Base-by-base conservation (phyloP, 116 monocot species). In the Papilionanthe hybrid region DNA sequence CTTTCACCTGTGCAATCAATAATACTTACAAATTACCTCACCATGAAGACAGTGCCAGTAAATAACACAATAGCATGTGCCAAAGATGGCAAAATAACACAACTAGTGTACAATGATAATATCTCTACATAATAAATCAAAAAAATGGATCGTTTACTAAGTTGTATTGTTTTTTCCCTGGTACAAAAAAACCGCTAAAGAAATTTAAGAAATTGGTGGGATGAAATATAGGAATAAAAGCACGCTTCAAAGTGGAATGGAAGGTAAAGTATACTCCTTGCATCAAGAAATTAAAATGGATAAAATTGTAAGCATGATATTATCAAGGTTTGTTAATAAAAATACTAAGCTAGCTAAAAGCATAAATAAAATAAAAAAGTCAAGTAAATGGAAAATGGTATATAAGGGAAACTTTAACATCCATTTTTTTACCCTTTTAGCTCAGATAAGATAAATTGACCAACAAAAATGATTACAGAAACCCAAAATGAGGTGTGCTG, bases 1-100 rank as follows among this genome's bases (percentile, higher is more conserved):
- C 27, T 79, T 84, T 93, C 30, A 81, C 87, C 95, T 91, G 78
- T 19, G 29, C 23, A 72, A 77, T 47, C 11, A 78, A 83, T 66
- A 85, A 75, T 28, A 30, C 1, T 18, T 30, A 55, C 5, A 10
- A 69, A 30, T 29, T 69, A 69, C 69, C 32, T 69, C 15, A 25
- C 37, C 32, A 32, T 37, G 32, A 69, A 37, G 17, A 9, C 69
- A 69, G 0, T 69, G 30, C 10, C 12, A 69, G 69, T 3, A 69
- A 68, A 68, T 28, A 68, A 18, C 15, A 12, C 69, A 30, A 4
- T 30, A 17, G 27, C 65, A 65, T 65, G 65, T 27, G 10, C 65
- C 65, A 23, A 27, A 65, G 9, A 25, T 15, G 25, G 27, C 9
- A 65, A 53, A 65, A 65, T 65, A 27, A 65, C 7, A 27, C 27